A percentile compares a stretch with the other conserved stretches of the same genome.
Evolutionary conservation across 1,284 basidiomycete species (phyloP).

Genomic region (Rhodotorula sp.): DNA sequence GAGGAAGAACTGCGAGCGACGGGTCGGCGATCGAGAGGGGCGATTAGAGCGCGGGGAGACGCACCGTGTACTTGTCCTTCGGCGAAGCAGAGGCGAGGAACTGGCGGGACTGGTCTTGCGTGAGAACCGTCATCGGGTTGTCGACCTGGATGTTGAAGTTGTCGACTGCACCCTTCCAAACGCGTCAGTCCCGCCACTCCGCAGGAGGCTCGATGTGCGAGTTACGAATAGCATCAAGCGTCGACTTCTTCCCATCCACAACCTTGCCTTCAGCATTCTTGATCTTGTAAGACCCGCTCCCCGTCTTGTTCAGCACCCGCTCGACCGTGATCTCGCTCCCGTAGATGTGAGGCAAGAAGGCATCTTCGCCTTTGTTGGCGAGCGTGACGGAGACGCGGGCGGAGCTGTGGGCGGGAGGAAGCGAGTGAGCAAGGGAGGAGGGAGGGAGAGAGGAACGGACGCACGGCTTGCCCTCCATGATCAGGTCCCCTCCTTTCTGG

Average conservation of each 20-base stretch:
- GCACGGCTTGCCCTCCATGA: constrained; percentile 33
- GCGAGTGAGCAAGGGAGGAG: background rate
- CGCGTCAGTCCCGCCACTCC: background rate
- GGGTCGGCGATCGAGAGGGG: background rate
- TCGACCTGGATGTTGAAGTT: constrained; percentile 87
- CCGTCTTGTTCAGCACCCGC: constrained; percentile 73
- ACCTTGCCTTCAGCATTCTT: constrained; percentile 60
- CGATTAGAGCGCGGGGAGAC: constrained; percentile 24
- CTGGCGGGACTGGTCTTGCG: constrained; percentile 62
- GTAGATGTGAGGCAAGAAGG: constrained; percentile 77
- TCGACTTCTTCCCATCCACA: constrained; percentile 76
- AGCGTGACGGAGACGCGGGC: constrained; percentile 61
- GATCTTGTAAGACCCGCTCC: constrained; percentile 76
- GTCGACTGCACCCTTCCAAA: constrained; percentile 52
- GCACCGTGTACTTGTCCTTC: constrained; percentile 83
- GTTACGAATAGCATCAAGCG: constrained; percentile 72
- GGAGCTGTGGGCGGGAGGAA: constrained; percentile 3
- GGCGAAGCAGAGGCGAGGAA: constrained; percentile 83
- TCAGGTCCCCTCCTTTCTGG: constrained; percentile 34
- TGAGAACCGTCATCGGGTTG: constrained; percentile 45
- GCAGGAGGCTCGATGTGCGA: background rate
- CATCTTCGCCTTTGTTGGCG: constrained; percentile 83
- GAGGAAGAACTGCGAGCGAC: constrained; percentile 75
- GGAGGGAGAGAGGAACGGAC: background rate
- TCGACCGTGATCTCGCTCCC: constrained; percentile 81